Evolutionary conservation across 2,329 filamentous ascomycete species (phyloP).

Genomic region (Falciphora oryzae): DNA sequence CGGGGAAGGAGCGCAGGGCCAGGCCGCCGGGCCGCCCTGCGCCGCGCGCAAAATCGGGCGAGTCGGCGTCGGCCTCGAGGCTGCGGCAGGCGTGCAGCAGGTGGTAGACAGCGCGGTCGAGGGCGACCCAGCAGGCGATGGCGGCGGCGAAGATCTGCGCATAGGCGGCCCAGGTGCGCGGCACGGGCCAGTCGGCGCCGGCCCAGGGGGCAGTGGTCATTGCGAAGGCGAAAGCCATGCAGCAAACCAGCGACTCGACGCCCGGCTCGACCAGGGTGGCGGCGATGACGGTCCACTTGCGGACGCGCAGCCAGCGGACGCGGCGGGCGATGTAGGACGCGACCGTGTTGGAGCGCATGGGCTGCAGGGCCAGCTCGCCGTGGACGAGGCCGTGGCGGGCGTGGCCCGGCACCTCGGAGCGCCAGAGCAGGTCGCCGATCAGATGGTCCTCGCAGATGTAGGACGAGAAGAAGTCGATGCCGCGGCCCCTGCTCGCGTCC

Average conservation of each 20-base stretch:
- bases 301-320: slow-evolving; percentile 83
- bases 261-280: slow-evolving; percentile 92
- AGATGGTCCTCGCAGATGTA: slow-evolving; percentile 98
- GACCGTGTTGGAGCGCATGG: slow-evolving; percentile 76
- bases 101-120: slow-evolving; percentile 69
- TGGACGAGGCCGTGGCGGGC: slow-evolving; percentile 77
- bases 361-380: slow-evolving; percentile 85
- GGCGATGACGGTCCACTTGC: slow-evolving; percentile 86
- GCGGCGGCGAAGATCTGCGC: slow-evolving; percentile 58
- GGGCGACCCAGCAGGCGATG: slow-evolving; percentile 63
- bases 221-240: slow-evolving; percentile 71
- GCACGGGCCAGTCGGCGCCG: slow-evolving; percentile 42
- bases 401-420: slow-evolving; percentile 50
- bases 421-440: slow-evolving; percentile 89
- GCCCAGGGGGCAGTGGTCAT: slow-evolving; percentile 68
- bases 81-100: slow-evolving; percentile 69
- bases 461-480: slow-evolving; percentile 87
- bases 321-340: slow-evolving; percentile 72
- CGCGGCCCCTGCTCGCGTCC: slow-evolving; percentile 44
- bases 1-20: slow-evolving; percentile 39
- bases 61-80: slow-evolving; percentile 64
- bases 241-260: slow-evolving; percentile 83
- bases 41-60: slow-evolving; percentile 65
- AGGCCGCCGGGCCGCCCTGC: slow-evolving; percentile 30
- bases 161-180: slow-evolving; percentile 64